phyloP scores from a whole-genome alignment of 331 rosid genomes.

The Quercus phellos region DNA sequence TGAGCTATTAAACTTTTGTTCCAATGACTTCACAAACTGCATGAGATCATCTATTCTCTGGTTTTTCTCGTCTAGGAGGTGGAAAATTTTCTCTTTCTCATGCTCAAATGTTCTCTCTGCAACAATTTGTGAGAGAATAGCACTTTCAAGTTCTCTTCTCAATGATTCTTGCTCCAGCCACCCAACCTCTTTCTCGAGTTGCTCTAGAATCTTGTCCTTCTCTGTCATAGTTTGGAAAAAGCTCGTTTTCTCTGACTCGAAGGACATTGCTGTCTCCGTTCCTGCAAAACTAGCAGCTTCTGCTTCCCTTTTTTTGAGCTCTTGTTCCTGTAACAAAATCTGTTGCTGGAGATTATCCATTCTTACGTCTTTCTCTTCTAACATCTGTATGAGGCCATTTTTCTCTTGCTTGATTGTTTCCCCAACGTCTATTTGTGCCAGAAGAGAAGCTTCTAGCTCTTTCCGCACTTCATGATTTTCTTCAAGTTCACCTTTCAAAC shows the following conservation, averaged over 20 bases:
- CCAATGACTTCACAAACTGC: conserved; percentile 42
- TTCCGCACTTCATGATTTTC: conserved; percentile 39
- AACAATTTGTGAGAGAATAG: conserved; percentile 34
- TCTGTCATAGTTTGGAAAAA: conserved; percentile 31
- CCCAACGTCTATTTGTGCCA: conserved; percentile 54
- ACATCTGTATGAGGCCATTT: conserved; percentile 26
- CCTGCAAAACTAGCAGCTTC: conserved; percentile 26
- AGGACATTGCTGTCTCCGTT: conserved; percentile 18
- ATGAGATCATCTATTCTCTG: conserved; percentile 31
- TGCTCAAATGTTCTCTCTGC: conserved; percentile 28
- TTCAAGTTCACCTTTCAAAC: conserved; percentile 48
- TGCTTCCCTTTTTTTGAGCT: conserved; percentile 29
- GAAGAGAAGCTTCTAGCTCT: conserved; percentile 74
- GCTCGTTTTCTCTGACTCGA: conserved; percentile 27
- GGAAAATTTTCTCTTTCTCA: conserved; percentile 35
- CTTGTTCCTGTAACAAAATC: conserved; percentile 43
- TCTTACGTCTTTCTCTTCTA: conserved; percentile 41
- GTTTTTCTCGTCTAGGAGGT: conserved; percentile 31
- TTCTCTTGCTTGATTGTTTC: conserved; percentile 61
- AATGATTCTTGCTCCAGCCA: conserved; percentile 48
- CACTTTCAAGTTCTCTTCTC: conserved; percentile 49
- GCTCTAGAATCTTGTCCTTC: conserved; percentile 49
- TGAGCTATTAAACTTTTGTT: conserved; percentile 42
- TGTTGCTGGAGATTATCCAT: conserved; percentile 38
- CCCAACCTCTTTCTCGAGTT: conserved; percentile 45